A percentile compares a stretch with the other conserved stretches of the same genome.
Conservation (phyloP, 176 grass and related monocot species). For the Carex littledalei region DNA sequence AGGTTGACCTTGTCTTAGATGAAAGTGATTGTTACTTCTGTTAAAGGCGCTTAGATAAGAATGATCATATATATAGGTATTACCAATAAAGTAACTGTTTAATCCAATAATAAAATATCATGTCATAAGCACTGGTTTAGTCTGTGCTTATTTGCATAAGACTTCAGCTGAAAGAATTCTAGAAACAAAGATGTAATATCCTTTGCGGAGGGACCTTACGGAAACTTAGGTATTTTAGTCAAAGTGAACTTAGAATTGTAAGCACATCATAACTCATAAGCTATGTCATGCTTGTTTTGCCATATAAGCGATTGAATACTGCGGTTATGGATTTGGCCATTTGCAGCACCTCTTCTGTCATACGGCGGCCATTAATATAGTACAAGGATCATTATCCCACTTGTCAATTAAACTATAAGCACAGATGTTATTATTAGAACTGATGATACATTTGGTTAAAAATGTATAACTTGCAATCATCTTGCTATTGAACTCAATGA, state of each 20-base stretch:
- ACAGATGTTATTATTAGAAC: neutral
- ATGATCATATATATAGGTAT: neutral
- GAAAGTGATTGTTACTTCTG: neutral
- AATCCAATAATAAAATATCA: neutral
- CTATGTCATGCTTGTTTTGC: no score
- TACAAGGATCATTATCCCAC: neutral
- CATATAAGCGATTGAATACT: neutral
- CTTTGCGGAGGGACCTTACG: neutral
- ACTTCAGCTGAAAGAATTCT: neutral
- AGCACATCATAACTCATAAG: no score
- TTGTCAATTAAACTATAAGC: neutral
- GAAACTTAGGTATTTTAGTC: no score
- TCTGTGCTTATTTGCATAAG: neutral
- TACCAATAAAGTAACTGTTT: no score
- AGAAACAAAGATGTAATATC: neutral
- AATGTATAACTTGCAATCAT: neutral
- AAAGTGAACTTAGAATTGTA: no score
- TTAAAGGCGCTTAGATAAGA: neutral
- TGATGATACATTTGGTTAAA: neutral
- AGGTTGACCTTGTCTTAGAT: neutral
- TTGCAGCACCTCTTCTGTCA: neutral
- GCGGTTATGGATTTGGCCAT: neutral
- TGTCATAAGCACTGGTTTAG: neutral
- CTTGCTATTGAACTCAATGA: neutral
- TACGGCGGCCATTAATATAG: neutral